phyloP scores from a whole-genome alignment of 2,329 filamentous ascomycete species.

The Exophiala xenobiotica region DNA sequence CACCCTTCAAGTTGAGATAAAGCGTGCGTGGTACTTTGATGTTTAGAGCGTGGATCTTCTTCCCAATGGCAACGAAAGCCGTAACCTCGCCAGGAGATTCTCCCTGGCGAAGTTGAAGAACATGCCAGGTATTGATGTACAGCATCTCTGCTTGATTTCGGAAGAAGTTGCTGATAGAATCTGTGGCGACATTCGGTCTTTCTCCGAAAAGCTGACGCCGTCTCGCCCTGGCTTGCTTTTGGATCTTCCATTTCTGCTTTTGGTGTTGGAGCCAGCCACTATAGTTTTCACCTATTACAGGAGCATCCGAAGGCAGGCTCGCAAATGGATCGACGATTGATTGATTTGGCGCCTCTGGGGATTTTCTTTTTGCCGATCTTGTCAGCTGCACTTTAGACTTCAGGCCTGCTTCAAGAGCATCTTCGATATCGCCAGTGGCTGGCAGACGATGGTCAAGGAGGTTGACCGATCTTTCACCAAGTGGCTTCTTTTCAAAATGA shows the following conservation, averaged over 20 bases:
- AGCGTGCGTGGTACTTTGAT: conserved; percentile 85
- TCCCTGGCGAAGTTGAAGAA: conserved; percentile 80
- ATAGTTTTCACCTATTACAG: conserved; percentile 82
- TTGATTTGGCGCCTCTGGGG: conserved; percentile 58
- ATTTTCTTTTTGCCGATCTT: conserved; percentile 71
- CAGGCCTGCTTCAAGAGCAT: conserved; percentile 69
- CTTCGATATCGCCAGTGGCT: conserved; percentile 69
- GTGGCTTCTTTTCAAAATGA: conserved; percentile 62
- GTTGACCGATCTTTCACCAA: conserved; percentile 57
- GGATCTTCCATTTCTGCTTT: conserved; percentile 98
- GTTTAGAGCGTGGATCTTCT: conserved; percentile 84
- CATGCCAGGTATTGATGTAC: conserved; percentile 92
- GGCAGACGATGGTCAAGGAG: conserved; percentile 57
- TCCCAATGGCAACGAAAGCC: conserved; percentile 89
- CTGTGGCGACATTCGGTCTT: conserved; percentile 60
- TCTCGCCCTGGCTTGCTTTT: conserved; percentile 82
- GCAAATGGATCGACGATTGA: conserved; percentile 69
- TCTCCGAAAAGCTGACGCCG: conserved; percentile 93
- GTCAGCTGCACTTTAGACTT: conserved; percentile 62
- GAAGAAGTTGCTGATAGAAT: conserved; percentile 71
- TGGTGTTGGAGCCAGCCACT: conserved; percentile 86
- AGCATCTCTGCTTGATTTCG: conserved; percentile 87
- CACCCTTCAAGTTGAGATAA: conserved; percentile 86
- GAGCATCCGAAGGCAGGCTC: conserved; percentile 78
- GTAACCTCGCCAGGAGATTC: conserved; percentile 82